Evolutionary conservation across 306 rosid species (phyloP).

Genomic region (Pueraria montana): DNA sequence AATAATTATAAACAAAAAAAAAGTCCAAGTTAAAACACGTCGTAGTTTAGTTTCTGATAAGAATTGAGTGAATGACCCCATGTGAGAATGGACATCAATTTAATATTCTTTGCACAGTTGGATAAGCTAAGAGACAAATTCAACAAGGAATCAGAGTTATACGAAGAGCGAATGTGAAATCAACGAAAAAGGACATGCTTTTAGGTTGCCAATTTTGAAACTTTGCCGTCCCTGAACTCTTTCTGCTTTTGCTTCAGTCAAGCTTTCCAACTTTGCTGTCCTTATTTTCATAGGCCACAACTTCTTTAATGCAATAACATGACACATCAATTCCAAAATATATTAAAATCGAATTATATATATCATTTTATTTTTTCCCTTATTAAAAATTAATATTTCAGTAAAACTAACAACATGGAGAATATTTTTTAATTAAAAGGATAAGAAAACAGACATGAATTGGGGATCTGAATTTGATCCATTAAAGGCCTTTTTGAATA

Average conservation of each 20-base stretch:
- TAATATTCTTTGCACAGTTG: background rate
- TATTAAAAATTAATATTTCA: background rate
- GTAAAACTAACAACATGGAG: background rate
- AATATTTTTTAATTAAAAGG: background rate
- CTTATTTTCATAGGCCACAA: background rate
- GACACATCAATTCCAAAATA: background rate
- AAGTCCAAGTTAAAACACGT: background rate
- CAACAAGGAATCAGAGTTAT: background rate
- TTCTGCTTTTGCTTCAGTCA: conserved; percentile 14
- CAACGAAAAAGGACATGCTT: background rate
- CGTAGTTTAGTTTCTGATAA: background rate
- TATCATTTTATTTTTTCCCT: no score
- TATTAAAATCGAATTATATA: background rate
- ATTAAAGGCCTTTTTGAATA: no score
- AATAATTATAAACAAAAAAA: background rate
- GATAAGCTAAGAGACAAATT: conserved; percentile 13
- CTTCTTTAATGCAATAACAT: background rate
- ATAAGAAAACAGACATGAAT: background rate
- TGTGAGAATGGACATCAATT: background rate
- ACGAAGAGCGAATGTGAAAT: background rate
- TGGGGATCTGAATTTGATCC: background rate
- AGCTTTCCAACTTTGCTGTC: background rate
- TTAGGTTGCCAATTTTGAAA: conserved; percentile 44
- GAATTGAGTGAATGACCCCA: no score
- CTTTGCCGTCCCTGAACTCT: background rate